Base-by-base conservation (phyloP, 2,329 filamentous ascomycete species). In the Ascocoryne sarcoides region DNA sequence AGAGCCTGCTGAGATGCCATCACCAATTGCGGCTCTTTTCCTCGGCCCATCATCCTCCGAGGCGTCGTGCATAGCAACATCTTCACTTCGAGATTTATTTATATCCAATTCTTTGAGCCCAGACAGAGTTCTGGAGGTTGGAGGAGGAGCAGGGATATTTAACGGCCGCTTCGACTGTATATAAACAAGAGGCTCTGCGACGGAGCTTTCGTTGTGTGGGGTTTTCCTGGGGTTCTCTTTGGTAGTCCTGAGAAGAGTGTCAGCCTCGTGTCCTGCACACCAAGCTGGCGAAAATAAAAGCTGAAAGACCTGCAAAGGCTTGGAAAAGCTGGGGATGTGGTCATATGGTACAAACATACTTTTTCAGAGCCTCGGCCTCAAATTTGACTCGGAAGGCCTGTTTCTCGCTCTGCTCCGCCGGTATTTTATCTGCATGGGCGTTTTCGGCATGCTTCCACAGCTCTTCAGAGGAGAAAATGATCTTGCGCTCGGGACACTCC, bases 1-100 rank as follows among this genome's bases (percentile, higher is more conserved):
- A 19, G 53, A 55, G 2, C 54, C 53, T 28, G 49, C 46, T n/a
- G 47, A 52, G 21, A 57, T 57, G 14, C 55, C 54, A 37, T 55
- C 54, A 2, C 54, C 55, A 4, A 49, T 36, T 0, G 54, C 55
- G 7, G 46, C 41, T 35, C 50, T 45, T 21, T 58, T 58, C 10
- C 53, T 33, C 15, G 55, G 54, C 15, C 48, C 37, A 5, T 9
- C 43, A n/a, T 49, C 45, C n/a, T 51, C 48, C 5, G 32, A 40
- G 10, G 37, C 2, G 37, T 56, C 47, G 12, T 40, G 16, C 52
- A 57, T 53, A 1, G 33, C 14, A 5, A 45, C 43, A 41, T 55
- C 51, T 2, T 47, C 44, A 12, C 40, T 42, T 5, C 40, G 36
- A 17, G 48, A 39, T 10, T 46, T 46, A 4, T 17, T 36, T 3